A percentile compares a stretch with the other conserved stretches of the same genome.
These are phyloP conservation scores for Polygonum maritimum DNA, from an alignment of 148 eudicot species.

Conservation along the genomic window DNA sequence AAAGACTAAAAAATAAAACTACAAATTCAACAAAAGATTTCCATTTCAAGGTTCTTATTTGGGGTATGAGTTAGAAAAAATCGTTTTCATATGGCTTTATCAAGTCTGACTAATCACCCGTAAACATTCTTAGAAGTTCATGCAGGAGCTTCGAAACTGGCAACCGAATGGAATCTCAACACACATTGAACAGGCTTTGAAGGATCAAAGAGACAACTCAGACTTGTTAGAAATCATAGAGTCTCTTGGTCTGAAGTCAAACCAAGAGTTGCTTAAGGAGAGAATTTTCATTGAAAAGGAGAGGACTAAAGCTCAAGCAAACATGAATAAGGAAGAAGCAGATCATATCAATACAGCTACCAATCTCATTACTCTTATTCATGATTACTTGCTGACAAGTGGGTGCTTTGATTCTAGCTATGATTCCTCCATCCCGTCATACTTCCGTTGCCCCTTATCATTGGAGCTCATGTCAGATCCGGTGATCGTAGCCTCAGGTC, in stretches of 20 bases:
- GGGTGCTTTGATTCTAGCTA: slow-evolving; percentile 41
- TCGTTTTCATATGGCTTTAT: not conserved
- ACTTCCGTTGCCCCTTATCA: slow-evolving; percentile 85
- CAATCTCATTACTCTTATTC: slow-evolving; percentile 20
- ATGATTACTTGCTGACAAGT: slow-evolving; percentile 35
- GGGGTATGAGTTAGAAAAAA: too few species aligned
- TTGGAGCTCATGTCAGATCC: slow-evolving; percentile 84
- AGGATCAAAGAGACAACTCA: slow-evolving; percentile 26
- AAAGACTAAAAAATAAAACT: too few species aligned
- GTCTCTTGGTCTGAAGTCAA: slow-evolving; percentile 40
- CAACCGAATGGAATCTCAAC: slow-evolving; percentile 41
- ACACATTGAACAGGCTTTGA: slow-evolving; percentile 50
- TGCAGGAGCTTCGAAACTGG: slow-evolving; percentile 60
- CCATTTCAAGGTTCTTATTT: too few species aligned
- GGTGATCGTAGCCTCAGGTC: slow-evolving; percentile 87
- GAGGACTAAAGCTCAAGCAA: slow-evolving; percentile 31
- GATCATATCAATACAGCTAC: slow-evolving; percentile 9
- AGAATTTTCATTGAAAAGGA: slow-evolving; percentile 72
- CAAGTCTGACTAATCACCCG: slow-evolving; percentile 15
- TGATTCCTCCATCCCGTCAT: slow-evolving; percentile 52
- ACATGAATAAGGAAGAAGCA: not conserved
- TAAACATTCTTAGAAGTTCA: slow-evolving; percentile 42
- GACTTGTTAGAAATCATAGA: slow-evolving; percentile 38
- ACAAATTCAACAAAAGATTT: too few species aligned
- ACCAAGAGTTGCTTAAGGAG: slow-evolving; percentile 60